phyloP scores from a whole-genome alignment of 2,329 filamentous ascomycete species.

The Lachnellula subtilissima region DNA sequence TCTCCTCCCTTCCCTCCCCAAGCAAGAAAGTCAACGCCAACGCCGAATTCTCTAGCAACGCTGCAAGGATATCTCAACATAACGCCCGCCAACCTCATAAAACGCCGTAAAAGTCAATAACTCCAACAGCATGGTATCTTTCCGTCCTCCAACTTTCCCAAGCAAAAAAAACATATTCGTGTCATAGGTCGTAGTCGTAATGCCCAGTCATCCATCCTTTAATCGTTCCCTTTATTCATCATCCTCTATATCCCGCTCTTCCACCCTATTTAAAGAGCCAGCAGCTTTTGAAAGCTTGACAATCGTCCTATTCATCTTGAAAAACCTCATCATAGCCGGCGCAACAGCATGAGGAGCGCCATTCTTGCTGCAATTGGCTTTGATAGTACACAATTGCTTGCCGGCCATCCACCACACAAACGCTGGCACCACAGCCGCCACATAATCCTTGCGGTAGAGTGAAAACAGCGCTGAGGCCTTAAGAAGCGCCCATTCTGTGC shows the following conservation, averaged over 20 bases:
- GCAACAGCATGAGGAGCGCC: slow-evolving; percentile 3
- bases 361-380: slow-evolving; percentile 9
- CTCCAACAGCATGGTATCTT: too few species aligned
- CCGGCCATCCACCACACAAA: slow-evolving; percentile 30
- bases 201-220: too few species aligned
- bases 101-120: too few species aligned
- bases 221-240: not conserved
- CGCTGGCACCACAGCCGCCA: slow-evolving; percentile 4
- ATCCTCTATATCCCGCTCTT: not conserved
- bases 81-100: too few species aligned
- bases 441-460: slow-evolving; percentile 2
- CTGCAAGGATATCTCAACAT: too few species aligned
- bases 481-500: slow-evolving; percentile 39
- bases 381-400: slow-evolving; percentile 25
- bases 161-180: too few species aligned
- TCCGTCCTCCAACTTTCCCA: too few species aligned
- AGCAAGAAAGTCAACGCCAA: too few species aligned
- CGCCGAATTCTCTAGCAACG: too few species aligned
- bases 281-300: slow-evolving; percentile 9
- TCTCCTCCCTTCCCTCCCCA: too few species aligned
- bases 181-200: too few species aligned
- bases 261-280: not conserved
- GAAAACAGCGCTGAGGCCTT: slow-evolving; percentile 38
- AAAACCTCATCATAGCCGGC: slow-evolving; percentile 16
- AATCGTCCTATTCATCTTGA: slow-evolving; percentile 16